Conservation (phyloP, 257 asterid genomes). For the Marsdenia floribunda region DNA sequence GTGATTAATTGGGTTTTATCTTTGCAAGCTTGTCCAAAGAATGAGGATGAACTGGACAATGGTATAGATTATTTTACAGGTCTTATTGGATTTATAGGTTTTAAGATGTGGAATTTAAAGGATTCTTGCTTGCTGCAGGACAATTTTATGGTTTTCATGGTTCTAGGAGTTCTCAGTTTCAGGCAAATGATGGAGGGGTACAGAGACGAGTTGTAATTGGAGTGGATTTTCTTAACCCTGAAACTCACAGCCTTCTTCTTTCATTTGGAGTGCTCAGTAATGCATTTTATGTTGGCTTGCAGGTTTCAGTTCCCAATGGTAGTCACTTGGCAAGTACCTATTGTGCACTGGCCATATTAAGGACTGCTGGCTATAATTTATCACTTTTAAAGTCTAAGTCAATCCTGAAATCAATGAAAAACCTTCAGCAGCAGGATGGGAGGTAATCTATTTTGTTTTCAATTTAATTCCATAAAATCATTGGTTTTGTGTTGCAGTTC, state of each 20-base stretch:
- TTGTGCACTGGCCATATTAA: slow-evolving; percentile 74
- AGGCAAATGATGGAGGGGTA: slow-evolving; percentile 46
- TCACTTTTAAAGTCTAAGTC: slow-evolving; percentile 50
- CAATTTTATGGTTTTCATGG: slow-evolving; percentile 96
- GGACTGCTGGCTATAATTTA: slow-evolving; percentile 75
- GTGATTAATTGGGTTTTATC: slow-evolving; percentile 84
- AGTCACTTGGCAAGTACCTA: slow-evolving; percentile 98
- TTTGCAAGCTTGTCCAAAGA: slow-evolving; percentile 68
- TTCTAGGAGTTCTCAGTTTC: slow-evolving; percentile 88
- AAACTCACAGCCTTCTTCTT: slow-evolving; percentile 2
- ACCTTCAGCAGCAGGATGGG: slow-evolving; percentile 88
- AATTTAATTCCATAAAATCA: background rate
- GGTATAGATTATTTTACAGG: slow-evolving; percentile 39
- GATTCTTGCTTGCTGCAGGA: slow-evolving; percentile 38
- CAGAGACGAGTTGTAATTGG: slow-evolving; percentile 20
- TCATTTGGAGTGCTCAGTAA: slow-evolving; percentile 11
- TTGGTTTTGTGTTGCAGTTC: background rate
- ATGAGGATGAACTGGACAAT: slow-evolving; percentile 37
- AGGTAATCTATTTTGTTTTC: slow-evolving; percentile 38
- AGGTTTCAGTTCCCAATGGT: slow-evolving; percentile 58
- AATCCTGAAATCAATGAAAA: slow-evolving; percentile 71
- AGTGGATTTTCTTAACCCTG: background rate
- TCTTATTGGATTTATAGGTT: slow-evolving; percentile 3
- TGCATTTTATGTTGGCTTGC: slow-evolving; percentile 20
- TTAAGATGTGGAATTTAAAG: slow-evolving; percentile 6